Base-by-base conservation (phyloP, 805 yeast species). In the Saturnispora sekii region DNA sequence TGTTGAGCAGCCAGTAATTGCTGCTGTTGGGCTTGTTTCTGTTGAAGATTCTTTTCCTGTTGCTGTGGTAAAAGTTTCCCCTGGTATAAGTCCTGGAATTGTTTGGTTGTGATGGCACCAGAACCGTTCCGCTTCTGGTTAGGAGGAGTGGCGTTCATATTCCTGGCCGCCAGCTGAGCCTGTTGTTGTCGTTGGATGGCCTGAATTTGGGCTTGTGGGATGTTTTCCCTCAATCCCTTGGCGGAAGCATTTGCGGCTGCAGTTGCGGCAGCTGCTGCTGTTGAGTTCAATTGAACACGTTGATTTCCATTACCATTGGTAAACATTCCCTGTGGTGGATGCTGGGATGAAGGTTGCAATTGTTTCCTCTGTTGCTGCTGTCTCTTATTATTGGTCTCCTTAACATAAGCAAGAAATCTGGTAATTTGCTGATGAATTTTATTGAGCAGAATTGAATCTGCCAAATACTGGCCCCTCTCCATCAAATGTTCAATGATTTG, bases 341-440 rank as follows among this genome's bases (percentile, higher is more conserved):
- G 15, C 26, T 32, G 33, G 4, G 18, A 17, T 3, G 12, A 51
- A 39, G 55, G 61, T 42, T 56, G 62, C 38, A 55, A 64, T 35
- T 56, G 62, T 30, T 53, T 45, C 38, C 50, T 49, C 40, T 56
- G 61, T 29, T 51, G 61, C 26, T 42, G 48, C 21, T 42, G 50
- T 14, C 45, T 34, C 44, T 57, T 57, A 32, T 53, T 45, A 46
- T 59, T 60, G 33, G 62, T 85, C 32, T 81, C 85, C 48, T 78
- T 77, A 51, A 87, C 87, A 60, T 76, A 83, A 43, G 77, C 77
- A 64, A 83, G 79, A 57, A 82, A 87, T 57, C 79, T 76, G 45
- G 79, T 83, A 46, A 84, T 79, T 54, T 87, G 94, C 39, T 70
- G 65, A 49, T 81, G 77, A 45, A 87, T 72, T 61, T 79, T 81